A percentile compares a stretch with the other conserved stretches of the same genome.
phyloP scores from a whole-genome alignment of 306 rosid genomes.

The Vigna reflexopilosa region DNA sequence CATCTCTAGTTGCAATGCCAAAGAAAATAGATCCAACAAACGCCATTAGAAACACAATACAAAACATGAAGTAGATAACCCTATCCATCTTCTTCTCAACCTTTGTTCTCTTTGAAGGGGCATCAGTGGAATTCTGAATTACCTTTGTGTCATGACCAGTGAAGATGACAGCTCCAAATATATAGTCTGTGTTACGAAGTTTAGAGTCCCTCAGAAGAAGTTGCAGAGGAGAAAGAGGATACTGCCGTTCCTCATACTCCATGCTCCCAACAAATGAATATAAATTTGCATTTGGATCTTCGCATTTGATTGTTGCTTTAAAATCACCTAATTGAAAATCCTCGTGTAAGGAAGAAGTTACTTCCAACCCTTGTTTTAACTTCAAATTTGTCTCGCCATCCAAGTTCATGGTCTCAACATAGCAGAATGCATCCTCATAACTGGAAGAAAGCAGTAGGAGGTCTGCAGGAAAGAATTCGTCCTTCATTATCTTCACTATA shows the following conservation, averaged over 20 bases:
- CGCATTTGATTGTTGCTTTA: conserved; percentile 78
- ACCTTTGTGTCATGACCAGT: conserved; percentile 93
- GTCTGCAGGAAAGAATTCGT: conserved; percentile 94
- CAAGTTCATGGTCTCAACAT: conserved; percentile 97
- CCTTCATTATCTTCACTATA: conserved; percentile 80
- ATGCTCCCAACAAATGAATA: conserved; percentile 84
- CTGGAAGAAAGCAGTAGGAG: conserved; percentile 86
- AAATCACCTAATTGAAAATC: conserved; percentile 59
- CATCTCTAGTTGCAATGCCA: conserved; percentile 75
- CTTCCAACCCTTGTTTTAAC: conserved; percentile 86
- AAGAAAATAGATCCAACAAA: conserved; percentile 81
- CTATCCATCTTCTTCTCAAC: conserved; percentile 91
- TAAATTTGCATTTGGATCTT: conserved; percentile 93
- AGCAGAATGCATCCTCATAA: conserved; percentile 90
- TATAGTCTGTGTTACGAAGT: conserved; percentile 86
- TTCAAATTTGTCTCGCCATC: conserved; percentile 98
- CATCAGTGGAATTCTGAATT: conserved; percentile 85
- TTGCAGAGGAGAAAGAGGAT: conserved; percentile 84
- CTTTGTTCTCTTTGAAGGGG: conserved; percentile 95
- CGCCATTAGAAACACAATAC: conserved; percentile 74
- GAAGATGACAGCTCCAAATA: conserved; percentile 85
- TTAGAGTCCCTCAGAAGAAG: conserved; percentile 95
- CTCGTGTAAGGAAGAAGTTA: conserved; percentile 65
- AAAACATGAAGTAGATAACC: conserved; percentile 81
- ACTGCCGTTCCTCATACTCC: conserved; percentile 65